Evolutionary conservation across 768 basidiomycete genomes (phyloP).

Genomic region (Psilocybe cubensis): DNA sequence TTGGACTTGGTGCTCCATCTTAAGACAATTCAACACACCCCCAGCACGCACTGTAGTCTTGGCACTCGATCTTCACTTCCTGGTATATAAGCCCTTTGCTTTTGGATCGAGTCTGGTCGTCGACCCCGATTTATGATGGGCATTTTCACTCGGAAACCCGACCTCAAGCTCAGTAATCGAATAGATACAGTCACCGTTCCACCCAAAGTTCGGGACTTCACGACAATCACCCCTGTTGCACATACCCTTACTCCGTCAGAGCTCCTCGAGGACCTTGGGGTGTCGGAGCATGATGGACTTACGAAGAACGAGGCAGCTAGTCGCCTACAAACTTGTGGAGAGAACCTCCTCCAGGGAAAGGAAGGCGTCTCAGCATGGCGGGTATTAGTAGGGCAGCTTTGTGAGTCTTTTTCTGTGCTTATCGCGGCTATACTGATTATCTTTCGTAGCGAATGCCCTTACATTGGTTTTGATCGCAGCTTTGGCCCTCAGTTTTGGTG

Average conservation of each 20-base stretch:
- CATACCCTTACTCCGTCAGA: conserved; percentile 34
- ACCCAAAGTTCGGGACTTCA: conserved; percentile 33
- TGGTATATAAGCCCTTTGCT: conserved; percentile 14
- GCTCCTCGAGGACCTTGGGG: conserved; percentile 34
- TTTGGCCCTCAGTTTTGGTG: conserved; percentile 57
- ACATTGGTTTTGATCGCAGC: conserved; percentile 38
- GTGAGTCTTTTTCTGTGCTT: conserved; percentile 15
- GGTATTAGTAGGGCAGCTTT: conserved; percentile 38
- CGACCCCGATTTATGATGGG: conserved; percentile 13
- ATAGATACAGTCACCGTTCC: conserved; percentile 37
- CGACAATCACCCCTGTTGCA: conserved; percentile 31
- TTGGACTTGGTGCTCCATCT: neutral
- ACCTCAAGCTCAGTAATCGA: conserved; percentile 29
- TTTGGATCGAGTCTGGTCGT: neutral
- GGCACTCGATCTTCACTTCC: neutral
- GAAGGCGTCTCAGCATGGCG: conserved; percentile 36
- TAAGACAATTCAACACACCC: neutral
- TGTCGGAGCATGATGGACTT: conserved; percentile 36
- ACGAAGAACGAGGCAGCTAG: conserved; percentile 37
- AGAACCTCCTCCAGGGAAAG: conserved; percentile 37
- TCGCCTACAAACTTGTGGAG: conserved; percentile 35
- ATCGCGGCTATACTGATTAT: neutral
- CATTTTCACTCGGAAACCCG: conserved; percentile 15
- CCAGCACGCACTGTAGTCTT: neutral
- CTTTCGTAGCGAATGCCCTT: conserved; percentile 43